These are phyloP conservation scores for Aegilops bicornis DNA, from an alignment of 176 grass and related monocot species.

Conservation along the genomic window DNA sequence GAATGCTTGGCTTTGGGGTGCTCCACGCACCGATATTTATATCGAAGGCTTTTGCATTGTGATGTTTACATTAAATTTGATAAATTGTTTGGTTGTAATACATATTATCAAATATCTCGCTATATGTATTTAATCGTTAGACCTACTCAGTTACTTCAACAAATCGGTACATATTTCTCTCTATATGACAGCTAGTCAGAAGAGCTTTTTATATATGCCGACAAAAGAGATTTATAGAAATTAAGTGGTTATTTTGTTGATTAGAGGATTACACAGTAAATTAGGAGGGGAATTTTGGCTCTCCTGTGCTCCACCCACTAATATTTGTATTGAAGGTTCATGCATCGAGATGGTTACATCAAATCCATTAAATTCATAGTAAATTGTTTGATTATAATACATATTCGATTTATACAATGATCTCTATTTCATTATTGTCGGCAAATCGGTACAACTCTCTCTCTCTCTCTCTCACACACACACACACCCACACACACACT, in stretches of 20 bases:
- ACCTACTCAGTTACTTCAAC: no score
- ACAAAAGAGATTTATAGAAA: not conserved
- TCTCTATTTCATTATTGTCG: not conserved
- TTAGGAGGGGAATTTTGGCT: not conserved
- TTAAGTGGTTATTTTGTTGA: not conserved
- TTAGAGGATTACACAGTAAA: not conserved
- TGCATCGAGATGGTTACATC: not conserved
- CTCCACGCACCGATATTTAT: not conserved
- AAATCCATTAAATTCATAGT: not conserved
- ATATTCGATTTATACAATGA: not conserved
- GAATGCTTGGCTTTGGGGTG: not conserved
- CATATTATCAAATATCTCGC: no score
- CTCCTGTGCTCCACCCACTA: not conserved
- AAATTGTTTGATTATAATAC: not conserved
- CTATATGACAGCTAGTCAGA: not conserved
- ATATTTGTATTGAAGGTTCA: not conserved
- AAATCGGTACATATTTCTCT: not conserved
- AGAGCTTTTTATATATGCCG: not conserved
- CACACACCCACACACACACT: not conserved
- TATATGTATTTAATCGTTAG: no score
- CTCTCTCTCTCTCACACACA: no score
- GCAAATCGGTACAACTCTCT: not conserved
- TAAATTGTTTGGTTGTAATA: not conserved
- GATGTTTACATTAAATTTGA: not conserved
- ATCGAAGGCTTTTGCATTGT: not conserved